Evolutionary conservation across 164 flowering plant genomes (phyloP), one percentile per base, ranked within the genome.

Genomic region (Warburgia ugandensis): DNA sequence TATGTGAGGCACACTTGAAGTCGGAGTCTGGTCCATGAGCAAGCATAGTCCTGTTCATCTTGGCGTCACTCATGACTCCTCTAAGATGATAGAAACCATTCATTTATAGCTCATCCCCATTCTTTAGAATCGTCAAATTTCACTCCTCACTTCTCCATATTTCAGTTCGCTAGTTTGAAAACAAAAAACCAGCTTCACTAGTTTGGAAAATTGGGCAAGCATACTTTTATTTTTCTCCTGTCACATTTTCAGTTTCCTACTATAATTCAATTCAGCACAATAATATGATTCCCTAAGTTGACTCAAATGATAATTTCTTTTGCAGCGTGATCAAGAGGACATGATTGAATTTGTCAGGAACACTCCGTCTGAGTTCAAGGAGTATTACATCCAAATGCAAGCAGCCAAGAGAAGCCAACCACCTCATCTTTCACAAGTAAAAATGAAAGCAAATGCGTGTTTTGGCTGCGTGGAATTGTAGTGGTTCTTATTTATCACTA

Each of bases 301-400:
- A n/a, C n/a, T n/a, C n/a, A 11, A 23, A 1, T 4, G 22, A 22
- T 25, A 39, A 5, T 58, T 59, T 55, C 41, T 30, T 38, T 54
- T 66, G 63, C 79, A 87, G 98, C 95, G 92, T 42, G 98, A 92
- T 68, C 82, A 74, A 66, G 83, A 84, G 53, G 96, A 92, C 72
- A 77, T 88, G 94, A 67, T 63, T 59, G 77, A 80, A 46, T 83
- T 81, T 60, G 89, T 86, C 37, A 76, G 83, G 64, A 80, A 74
- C 57, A 81, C 96, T 48, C 84, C 81, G 2, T 22, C 77, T 40
- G 96, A 92, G 68, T 88, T 85, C 58, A 92, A 80, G 61, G 94
- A 86, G 73, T 92, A 88, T 51, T 92, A 85, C 70, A 77, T 88
- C 45, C 98, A 88, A 72, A 92, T 92, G 98, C 94, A 92, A 50